Percentiles rank a stretch among this genome's conserved stretches.
phyloP scores from a whole-genome alignment of 2,329 filamentous ascomycete species.

The Shiraia sp. region DNA sequence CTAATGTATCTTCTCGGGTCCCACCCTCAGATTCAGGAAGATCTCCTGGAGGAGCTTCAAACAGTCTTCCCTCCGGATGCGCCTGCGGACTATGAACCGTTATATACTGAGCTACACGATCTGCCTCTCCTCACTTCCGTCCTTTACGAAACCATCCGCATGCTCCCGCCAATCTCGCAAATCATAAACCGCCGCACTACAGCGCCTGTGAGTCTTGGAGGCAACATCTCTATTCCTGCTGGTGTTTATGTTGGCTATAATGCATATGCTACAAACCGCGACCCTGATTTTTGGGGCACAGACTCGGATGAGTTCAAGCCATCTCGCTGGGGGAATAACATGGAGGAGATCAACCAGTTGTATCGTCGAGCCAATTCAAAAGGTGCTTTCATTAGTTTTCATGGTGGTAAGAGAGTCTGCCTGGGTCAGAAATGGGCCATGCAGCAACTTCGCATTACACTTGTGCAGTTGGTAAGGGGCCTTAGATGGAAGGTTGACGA shows the following conservation, averaged over 20 bases:
- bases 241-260: slow-evolving; percentile 35
- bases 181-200: slow-evolving; percentile 52
- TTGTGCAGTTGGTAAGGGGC: slow-evolving; percentile 33
- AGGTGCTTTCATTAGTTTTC: slow-evolving; percentile 50
- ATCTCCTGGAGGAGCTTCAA: slow-evolving; percentile 22
- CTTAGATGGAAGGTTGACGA: slow-evolving; percentile 29
- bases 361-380: slow-evolving; percentile 44
- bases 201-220: slow-evolving; percentile 26
- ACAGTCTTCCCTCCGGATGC: slow-evolving; percentile 15
- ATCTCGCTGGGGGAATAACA: slow-evolving; percentile 44
- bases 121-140: slow-evolving; percentile 51
- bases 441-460: slow-evolving; percentile 42
- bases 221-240: slow-evolving; percentile 20
- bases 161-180: slow-evolving; percentile 56
- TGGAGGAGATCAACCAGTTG: slow-evolving; percentile 41
- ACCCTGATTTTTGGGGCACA: slow-evolving; percentile 29
- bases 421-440: slow-evolving; percentile 49
- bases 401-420: slow-evolving; percentile 48
- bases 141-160: slow-evolving; percentile 52
- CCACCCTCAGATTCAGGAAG: slow-evolving; percentile 22
- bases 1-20: slow-evolving; percentile 29
- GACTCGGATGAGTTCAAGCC: slow-evolving; percentile 45
- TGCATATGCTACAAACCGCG: slow-evolving; percentile 30
- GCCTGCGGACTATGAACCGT: slow-evolving; percentile 19
- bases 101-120: slow-evolving; percentile 32